Percentiles rank a stretch among this genome's conserved stretches.
Evolutionary conservation across 805 yeast genomes (phyloP).

Genomic region (Yarrowia keelungensis): DNA sequence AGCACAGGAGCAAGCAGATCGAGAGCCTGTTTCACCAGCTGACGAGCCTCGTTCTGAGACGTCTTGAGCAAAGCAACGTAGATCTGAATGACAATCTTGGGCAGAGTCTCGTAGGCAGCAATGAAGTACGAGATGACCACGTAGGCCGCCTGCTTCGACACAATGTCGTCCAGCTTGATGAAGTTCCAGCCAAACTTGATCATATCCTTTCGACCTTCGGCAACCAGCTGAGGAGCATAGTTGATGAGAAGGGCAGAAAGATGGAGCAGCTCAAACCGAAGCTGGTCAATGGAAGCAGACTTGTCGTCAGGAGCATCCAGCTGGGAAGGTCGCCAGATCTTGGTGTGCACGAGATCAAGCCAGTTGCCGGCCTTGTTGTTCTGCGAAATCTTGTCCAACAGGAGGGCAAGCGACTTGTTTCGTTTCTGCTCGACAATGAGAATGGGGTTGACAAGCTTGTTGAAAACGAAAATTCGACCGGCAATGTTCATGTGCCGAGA

Average conservation of each 20-base stretch:
- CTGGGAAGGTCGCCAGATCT: slow-evolving; percentile 71
- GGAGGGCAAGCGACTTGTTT: slow-evolving; percentile 56
- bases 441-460: slow-evolving; percentile 68
- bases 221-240: slow-evolving; percentile 65
- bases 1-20: slow-evolving; percentile 89
- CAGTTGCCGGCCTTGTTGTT: slow-evolving; percentile 54
- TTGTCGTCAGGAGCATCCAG: slow-evolving; percentile 56
- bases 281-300: slow-evolving; percentile 75
- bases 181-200: slow-evolving; percentile 95
- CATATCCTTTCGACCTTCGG: slow-evolving; percentile 76
- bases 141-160: slow-evolving; percentile 91
- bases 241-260: slow-evolving; percentile 78
- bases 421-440: slow-evolving; percentile 66
- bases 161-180: slow-evolving; percentile 84
- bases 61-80: slow-evolving; percentile 88
- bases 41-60: slow-evolving; percentile 83
- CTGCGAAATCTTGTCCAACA: slow-evolving; percentile 52
- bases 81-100: slow-evolving; percentile 86
- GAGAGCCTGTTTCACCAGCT: slow-evolving; percentile 83
- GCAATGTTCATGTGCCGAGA: slow-evolving; percentile 55
- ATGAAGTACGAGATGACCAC: slow-evolving; percentile 87
- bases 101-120: slow-evolving; percentile 85
- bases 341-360: slow-evolving; percentile 66
- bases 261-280: slow-evolving; percentile 79
- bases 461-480: slow-evolving; percentile 67